Evolutionary conservation across 768 basidiomycete genomes (phyloP).

Genomic region (Mrakia blollopis): DNA sequence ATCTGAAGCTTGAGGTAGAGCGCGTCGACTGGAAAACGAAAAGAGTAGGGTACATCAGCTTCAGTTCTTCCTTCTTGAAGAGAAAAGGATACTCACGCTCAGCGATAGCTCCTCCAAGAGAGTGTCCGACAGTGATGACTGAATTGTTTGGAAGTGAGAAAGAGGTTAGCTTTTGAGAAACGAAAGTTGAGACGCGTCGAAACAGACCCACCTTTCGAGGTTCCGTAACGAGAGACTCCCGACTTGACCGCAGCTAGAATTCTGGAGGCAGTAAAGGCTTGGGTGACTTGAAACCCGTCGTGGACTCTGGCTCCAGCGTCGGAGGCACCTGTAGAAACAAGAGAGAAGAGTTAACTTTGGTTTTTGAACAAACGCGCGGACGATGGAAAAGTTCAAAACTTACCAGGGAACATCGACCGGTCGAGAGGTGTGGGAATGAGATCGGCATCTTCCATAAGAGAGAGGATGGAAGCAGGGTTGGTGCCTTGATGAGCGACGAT

Average conservation of each 20-base stretch:
- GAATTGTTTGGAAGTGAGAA: too few species aligned
- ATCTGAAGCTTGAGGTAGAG: slow-evolving; percentile 10
- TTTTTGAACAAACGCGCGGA: too few species aligned
- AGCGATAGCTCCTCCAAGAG: neutral
- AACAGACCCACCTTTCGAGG: neutral
- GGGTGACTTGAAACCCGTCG: neutral
- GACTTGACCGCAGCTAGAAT: neutral
- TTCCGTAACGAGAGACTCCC: neutral
- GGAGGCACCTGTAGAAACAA: neutral
- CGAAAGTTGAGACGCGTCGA: too few species aligned
- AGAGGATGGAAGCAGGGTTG: neutral
- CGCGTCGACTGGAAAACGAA: neutral
- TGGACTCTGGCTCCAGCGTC: neutral
- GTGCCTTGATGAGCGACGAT: slow-evolving; percentile 4
- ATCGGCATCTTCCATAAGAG: neutral
- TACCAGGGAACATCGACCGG: neutral
- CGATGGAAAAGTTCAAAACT: neutral
- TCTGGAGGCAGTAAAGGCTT: neutral
- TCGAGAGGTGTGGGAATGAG: neutral
- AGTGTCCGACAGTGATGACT: slow-evolving; percentile 16
- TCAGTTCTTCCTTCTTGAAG: neutral
- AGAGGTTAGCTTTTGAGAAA: neutral
- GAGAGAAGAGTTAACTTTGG: neutral
- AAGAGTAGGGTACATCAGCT: neutral
- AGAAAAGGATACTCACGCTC: neutral